Base-by-base conservation (phyloP, 805 yeast species). In the Ogataea nonfermentans region DNA sequence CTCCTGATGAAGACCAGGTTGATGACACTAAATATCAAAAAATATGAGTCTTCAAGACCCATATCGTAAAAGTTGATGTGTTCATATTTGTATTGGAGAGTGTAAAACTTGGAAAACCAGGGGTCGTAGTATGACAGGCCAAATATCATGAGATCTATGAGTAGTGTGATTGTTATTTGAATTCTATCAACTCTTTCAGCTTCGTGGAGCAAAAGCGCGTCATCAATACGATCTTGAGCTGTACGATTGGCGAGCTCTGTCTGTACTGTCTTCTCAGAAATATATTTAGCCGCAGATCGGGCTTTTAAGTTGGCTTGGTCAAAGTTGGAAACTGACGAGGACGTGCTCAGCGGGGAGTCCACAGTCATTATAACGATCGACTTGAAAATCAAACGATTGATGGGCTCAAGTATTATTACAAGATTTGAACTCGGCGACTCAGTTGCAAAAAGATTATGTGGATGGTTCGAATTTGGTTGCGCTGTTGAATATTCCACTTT, bases 1-100 rank as follows among this genome's bases (percentile, higher is more conserved):
- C 84, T 72, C 47, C 95, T 67, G 24, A 81, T 53, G 37, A 83
- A 71, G 1, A 79, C 73, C 40, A 81, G 62, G 9, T 66, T 55
- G n/a, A 84, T 62, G 7, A 84, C 67, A 65, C 79, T 74, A 34
- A 72, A 67, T 5, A 74, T 40, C 11, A 81, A 77, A 50, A 74
- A 69, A 58, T 70, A 81, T 2, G 53, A 40, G 52, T 82, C 90
- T 46, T 78, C 71, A 4, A 52, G 36, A 13, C 83, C 82, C 42
- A 79, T 74, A 51, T 74, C 83, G 52, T 79, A 83, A 25, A 58
- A 52, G 25, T 51, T 40, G 2, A 54, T 32, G 20, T 52, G 52
- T 20, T 57, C 51, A 33, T 56, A 55, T 29, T 46, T 49, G 52
- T 74, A 65, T 43, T 73, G 78, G 29, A 75, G 46, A 22, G 55